phyloP scores from a whole-genome alignment of 1,284 basidiomycete species.

The Coniophora puteana region DNA sequence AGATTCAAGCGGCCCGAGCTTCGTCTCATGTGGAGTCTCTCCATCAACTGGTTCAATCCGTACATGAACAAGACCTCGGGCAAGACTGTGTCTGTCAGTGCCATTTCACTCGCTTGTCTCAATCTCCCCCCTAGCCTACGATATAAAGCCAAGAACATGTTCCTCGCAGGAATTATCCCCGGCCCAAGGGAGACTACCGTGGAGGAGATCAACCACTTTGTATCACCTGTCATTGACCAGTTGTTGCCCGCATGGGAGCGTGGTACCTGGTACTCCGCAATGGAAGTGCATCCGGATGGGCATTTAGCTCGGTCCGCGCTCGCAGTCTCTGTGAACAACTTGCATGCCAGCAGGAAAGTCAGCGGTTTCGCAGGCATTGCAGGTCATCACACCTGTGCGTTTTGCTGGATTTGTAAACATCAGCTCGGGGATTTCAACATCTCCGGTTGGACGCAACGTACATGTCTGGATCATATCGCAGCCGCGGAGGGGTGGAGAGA shows the following conservation, averaged over 20 bases:
- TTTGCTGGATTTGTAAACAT: conserved; percentile 17
- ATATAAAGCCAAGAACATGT: conserved; percentile 25
- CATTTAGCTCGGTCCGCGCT: conserved; percentile 22
- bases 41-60: too few species aligned
- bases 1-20: too few species aligned
- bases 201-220: conserved; percentile 30
- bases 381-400: conserved; percentile 3
- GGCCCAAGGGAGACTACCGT: conserved; percentile 31
- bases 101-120: conserved; percentile 28
- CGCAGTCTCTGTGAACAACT: conserved; percentile 26
- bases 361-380: conserved; percentile 13
- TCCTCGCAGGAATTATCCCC: conserved; percentile 30
- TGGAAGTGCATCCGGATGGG: conserved; percentile 21
- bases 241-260: conserved; percentile 25
- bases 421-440: conserved; percentile 11
- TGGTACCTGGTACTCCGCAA: conserved; percentile 26
- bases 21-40: too few species aligned
- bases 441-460: neutral
- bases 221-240: conserved; percentile 31
- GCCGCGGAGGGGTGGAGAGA: conserved; percentile 1
- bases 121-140: conserved; percentile 27
- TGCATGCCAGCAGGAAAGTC: conserved; percentile 26
- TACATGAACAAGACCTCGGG: too few species aligned
- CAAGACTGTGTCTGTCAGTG: too few species aligned
- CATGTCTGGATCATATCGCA: neutral